These are phyloP conservation scores for Aspergillus fructus DNA, from an alignment of 2,329 filamentous ascomycete species.

Conservation along the genomic window DNA sequence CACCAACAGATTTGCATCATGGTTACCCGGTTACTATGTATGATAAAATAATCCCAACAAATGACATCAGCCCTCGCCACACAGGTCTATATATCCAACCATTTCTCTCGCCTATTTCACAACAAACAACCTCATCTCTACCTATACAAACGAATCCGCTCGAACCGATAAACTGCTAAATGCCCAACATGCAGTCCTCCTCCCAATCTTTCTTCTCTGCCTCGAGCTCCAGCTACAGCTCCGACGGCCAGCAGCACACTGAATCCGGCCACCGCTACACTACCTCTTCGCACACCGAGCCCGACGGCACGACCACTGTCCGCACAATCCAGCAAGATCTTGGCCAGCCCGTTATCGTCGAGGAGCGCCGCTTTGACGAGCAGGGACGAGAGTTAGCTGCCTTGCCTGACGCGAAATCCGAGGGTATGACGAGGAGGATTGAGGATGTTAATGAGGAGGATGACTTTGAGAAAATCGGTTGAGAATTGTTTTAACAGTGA, in stretches of 20 bases:
- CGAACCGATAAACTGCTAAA: background rate
- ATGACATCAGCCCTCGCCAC: constrained; percentile 7
- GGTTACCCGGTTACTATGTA: background rate
- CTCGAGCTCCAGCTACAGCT: background rate
- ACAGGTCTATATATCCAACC: constrained; percentile 1
- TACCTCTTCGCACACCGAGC: constrained; percentile 32
- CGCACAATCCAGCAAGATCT: constrained; percentile 36
- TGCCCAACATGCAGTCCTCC: background rate
- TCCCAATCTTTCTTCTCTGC: background rate
- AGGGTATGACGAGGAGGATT: constrained; percentile 28
- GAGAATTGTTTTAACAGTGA: background rate
- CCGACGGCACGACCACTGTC: constrained; percentile 33
- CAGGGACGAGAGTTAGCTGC: constrained; percentile 30
- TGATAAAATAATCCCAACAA: background rate
- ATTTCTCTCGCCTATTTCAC: background rate
- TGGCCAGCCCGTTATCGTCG: constrained; percentile 32
- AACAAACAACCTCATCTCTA: background rate
- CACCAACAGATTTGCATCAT: background rate
- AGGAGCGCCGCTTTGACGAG: constrained; percentile 35
- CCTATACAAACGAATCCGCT: background rate
- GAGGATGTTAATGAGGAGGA: constrained; percentile 26
- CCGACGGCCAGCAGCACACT: constrained; percentile 23
- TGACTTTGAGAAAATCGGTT: background rate
- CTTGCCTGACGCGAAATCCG: constrained; percentile 15
- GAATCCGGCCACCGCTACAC: constrained; percentile 31